A percentile compares a stretch with the other conserved stretches of the same genome.
Evolutionary conservation across 225 moss, liverwort and hornwort species (phyloP).

Genomic region (Straminergon stramineum): DNA sequence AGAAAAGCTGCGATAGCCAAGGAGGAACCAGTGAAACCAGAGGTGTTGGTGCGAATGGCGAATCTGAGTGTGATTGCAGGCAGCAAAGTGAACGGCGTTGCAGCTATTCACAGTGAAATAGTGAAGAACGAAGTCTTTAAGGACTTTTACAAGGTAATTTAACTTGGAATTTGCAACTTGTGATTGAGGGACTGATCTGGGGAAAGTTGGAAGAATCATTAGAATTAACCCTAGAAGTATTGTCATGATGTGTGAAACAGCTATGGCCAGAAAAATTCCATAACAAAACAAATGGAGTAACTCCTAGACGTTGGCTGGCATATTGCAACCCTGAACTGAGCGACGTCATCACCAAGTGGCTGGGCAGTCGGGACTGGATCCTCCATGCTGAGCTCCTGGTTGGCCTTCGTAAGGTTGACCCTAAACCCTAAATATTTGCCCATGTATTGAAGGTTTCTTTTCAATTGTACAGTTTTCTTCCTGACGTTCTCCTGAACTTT

Average conservation of each 20-base stretch:
- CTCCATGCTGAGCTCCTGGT: conserved; percentile 58
- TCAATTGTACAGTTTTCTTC: background rate
- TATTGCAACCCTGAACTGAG: conserved; percentile 91
- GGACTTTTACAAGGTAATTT: conserved; percentile 64
- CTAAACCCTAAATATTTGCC: background rate
- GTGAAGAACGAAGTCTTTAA: conserved; percentile 80
- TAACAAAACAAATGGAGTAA: conserved; percentile 96
- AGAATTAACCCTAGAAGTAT: background rate
- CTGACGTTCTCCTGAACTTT: background rate
- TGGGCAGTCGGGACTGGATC: conserved; percentile 83
- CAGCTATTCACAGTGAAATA: conserved; percentile 78
- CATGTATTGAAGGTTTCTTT: background rate
- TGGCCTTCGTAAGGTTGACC: conserved; percentile 63
- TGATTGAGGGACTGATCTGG: background rate
- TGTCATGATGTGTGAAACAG: conserved; percentile 21
- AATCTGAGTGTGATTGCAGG: conserved; percentile 68
- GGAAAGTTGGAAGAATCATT: background rate
- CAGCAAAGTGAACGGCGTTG: conserved; percentile 79
- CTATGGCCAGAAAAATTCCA: conserved; percentile 91
- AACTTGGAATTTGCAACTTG: background rate
- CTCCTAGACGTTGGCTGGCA: conserved; percentile 82
- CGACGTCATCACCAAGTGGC: conserved; percentile 76
- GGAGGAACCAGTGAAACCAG: background rate
- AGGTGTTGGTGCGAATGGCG: conserved; percentile 67
- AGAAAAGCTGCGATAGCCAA: background rate